These are phyloP conservation scores for Moelleriella libera DNA, from an alignment of 2,329 filamentous ascomycete genomes.

Conservation along the genomic window DNA sequence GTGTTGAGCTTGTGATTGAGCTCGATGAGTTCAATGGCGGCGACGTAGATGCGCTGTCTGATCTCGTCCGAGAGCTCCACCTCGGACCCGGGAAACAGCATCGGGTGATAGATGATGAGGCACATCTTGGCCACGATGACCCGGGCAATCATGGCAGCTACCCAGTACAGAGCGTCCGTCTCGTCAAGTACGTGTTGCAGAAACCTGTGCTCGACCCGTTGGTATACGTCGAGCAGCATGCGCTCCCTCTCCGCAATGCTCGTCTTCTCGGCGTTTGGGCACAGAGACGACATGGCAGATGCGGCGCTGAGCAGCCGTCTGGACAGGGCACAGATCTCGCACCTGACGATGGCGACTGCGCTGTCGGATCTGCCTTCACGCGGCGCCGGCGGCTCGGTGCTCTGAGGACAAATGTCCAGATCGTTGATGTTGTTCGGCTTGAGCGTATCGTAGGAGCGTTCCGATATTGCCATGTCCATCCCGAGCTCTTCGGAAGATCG, in stretches of 20 bases:
- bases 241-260: slow-evolving; percentile 22
- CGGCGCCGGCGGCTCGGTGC: slow-evolving; percentile 30
- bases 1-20: slow-evolving; percentile 50
- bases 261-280: slow-evolving; percentile 12
- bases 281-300: slow-evolving; percentile 17
- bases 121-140: slow-evolving; percentile 68
- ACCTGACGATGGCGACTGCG: slow-evolving; percentile 32
- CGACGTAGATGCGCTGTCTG: slow-evolving; percentile 55
- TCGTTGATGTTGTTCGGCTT: slow-evolving; percentile 38
- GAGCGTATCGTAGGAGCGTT: slow-evolving; percentile 29
- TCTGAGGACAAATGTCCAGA: slow-evolving; percentile 28
- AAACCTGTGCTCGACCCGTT: slow-evolving; percentile 39
- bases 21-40: slow-evolving; percentile 62
- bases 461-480: slow-evolving; percentile 27
- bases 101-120: slow-evolving; percentile 62
- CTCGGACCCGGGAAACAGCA: slow-evolving; percentile 46
- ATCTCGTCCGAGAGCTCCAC: slow-evolving; percentile 44
- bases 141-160: slow-evolving; percentile 51
- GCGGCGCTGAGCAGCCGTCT: slow-evolving; percentile 19
- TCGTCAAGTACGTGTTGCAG: slow-evolving; percentile 34
- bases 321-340: slow-evolving; percentile 32
- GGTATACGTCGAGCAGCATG: slow-evolving; percentile 37
- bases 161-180: slow-evolving; percentile 46
- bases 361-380: slow-evolving; percentile 37
- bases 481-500: slow-evolving; percentile 40